Evolutionary conservation across 2,329 filamentous ascomycete genomes (phyloP).

Genomic region (Epichloe elymi): DNA sequence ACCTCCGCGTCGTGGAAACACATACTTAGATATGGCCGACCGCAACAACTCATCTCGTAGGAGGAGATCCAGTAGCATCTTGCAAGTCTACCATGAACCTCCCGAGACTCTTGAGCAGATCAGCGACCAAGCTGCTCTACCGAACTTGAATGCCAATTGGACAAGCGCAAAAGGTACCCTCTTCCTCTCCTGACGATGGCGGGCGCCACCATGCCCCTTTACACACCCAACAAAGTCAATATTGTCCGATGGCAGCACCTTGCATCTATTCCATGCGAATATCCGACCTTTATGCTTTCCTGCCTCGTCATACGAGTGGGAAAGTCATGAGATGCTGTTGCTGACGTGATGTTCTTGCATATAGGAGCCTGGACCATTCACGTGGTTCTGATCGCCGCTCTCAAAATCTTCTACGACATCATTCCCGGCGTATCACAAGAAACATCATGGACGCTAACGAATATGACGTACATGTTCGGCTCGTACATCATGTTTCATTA

Average conservation of each 20-base stretch:
- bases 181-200: not conserved
- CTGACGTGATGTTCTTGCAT: not conserved
- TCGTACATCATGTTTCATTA: constrained; percentile 99
- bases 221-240: not conserved
- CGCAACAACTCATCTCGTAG: constrained; percentile 56
- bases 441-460: constrained; percentile 96
- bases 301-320: not conserved
- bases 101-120: constrained; percentile 94
- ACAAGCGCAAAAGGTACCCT: constrained; percentile 92
- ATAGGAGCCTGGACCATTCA: constrained; percentile 96
- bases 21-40: constrained; percentile 48
- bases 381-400: constrained; percentile 74
- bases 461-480: constrained; percentile 97
- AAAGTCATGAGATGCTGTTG: not conserved
- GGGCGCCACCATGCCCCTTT: constrained; percentile 1
- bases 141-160: constrained; percentile 97
- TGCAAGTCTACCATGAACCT: constrained; percentile 87
- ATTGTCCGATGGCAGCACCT: not conserved
- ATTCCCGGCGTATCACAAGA: constrained; percentile 94
- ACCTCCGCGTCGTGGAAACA: constrained; percentile 47
- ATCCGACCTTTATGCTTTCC: not conserved
- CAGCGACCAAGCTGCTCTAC: constrained; percentile 86
- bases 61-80: constrained; percentile 91
- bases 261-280: not conserved
- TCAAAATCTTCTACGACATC: constrained; percentile 96